phyloP scores from a whole-genome alignment of 768 basidiomycete genomes.

The Hypsizygus marmoreus region DNA sequence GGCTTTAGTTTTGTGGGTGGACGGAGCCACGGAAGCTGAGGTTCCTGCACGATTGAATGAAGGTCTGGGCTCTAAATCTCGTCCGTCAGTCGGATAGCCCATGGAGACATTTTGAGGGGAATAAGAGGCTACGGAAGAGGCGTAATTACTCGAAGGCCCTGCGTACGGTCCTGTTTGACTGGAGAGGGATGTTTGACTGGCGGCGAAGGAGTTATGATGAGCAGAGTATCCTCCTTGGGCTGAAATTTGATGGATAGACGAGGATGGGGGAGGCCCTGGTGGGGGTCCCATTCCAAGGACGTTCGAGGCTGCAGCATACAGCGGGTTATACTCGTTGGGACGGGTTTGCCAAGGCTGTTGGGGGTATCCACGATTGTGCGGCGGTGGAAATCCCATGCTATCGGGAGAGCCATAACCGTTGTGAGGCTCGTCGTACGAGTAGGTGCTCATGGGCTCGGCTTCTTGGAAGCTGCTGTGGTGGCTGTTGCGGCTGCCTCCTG shows the following conservation, averaged over 20 bases:
- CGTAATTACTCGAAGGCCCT: constrained; percentile 14
- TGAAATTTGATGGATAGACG: constrained; percentile 22
- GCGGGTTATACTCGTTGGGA: constrained; percentile 50
- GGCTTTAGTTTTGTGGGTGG: constrained; percentile 75
- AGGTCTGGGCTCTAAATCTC: constrained; percentile 62
- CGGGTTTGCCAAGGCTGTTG: constrained; percentile 28
- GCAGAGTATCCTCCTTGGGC: constrained; percentile 24
- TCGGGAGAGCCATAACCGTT: constrained; percentile 28
- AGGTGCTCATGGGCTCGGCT: constrained; percentile 35
- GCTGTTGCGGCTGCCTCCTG: constrained; percentile 33
- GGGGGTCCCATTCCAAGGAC: constrained; percentile 79
- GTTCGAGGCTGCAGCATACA: constrained; percentile 78
- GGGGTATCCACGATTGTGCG: constrained; percentile 17
- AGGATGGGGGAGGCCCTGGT: constrained; percentile 33
- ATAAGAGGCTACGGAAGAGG: constrained; percentile 26
- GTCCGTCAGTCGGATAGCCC: constrained; percentile 35
- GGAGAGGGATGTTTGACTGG: constrained; percentile 28
- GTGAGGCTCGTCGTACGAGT: constrained; percentile 39
- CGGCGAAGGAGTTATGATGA: constrained; percentile 16
- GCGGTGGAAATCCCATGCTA: constrained; percentile 25
- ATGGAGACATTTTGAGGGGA: constrained; percentile 17
- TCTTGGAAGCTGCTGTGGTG: constrained; percentile 34
- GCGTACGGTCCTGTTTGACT: constrained; percentile 33
- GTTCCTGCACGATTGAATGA: constrained; percentile 60
- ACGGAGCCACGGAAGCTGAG: constrained; percentile 52